phyloP scores from a whole-genome alignment of 495 filamentous ascomycete species.

The Aspergillus bertholletiae region DNA sequence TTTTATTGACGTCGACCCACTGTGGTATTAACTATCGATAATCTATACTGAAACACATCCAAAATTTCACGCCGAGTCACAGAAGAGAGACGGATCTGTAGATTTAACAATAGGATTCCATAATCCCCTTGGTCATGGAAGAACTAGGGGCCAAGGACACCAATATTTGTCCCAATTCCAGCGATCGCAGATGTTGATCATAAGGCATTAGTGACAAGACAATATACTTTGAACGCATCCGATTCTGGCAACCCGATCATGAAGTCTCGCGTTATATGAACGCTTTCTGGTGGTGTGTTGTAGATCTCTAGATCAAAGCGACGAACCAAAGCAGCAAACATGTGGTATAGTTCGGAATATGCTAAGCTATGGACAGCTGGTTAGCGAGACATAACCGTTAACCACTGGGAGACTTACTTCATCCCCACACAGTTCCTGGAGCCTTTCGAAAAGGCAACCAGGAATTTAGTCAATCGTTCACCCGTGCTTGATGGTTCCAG shows the following conservation, averaged over 20 bases:
- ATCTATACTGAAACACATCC: no score
- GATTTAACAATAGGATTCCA: no score
- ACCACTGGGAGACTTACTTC: neutral
- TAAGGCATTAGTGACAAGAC: neutral
- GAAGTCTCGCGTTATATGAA: constrained; percentile 4
- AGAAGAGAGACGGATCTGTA: no score
- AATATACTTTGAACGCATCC: neutral
- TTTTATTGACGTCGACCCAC: no score
- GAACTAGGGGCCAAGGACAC: no score
- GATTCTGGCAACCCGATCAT: constrained; percentile 8
- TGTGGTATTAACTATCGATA: no score
- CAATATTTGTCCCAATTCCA: no score
- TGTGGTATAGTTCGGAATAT: constrained; percentile 19
- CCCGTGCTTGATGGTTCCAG: neutral
- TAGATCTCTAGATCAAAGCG: constrained; percentile 24
- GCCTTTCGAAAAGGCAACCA: neutral
- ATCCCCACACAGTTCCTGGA: neutral
- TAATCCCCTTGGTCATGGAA: no score
- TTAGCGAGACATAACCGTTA: no score
- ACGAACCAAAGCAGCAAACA: constrained; percentile 11
- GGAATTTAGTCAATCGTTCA: neutral
- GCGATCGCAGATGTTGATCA: no score
- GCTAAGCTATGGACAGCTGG: constrained; percentile 24
- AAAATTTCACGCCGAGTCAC: no score
- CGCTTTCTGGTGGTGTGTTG: constrained; percentile 19